These are phyloP conservation scores for Cyberlindnera xylosilytica DNA, from an alignment of 805 yeast species.

Conservation along the genomic window DNA sequence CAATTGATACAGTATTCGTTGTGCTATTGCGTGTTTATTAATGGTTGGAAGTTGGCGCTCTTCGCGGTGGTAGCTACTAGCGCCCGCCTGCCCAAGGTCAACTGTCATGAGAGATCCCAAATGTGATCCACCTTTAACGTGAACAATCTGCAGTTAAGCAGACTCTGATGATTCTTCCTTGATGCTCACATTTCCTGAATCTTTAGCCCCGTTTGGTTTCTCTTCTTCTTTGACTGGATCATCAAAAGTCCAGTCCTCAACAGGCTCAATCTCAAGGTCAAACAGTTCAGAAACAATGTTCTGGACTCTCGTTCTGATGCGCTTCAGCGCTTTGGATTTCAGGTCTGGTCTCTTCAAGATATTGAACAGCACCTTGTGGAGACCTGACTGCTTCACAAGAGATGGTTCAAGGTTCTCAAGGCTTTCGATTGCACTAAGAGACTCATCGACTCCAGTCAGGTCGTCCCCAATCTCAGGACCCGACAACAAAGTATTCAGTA, in stretches of 20 bases:
- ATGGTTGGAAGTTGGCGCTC: no score
- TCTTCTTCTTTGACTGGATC: slow-evolving; percentile 15
- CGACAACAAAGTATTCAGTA: slow-evolving; percentile 18
- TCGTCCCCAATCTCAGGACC: slow-evolving; percentile 15
- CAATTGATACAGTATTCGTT: no score
- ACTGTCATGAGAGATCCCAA: no score
- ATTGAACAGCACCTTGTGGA: slow-evolving; percentile 31
- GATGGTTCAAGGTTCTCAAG: slow-evolving; percentile 28
- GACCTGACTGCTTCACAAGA: slow-evolving; percentile 29
- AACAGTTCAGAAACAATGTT: slow-evolving; percentile 26
- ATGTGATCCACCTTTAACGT: no score
- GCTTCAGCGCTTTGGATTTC: slow-evolving; percentile 12
- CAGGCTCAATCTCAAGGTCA: slow-evolving; percentile 27
- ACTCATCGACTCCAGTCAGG: slow-evolving; percentile 20
- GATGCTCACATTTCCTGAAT: not conserved
- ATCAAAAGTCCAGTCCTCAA: slow-evolving; percentile 29
- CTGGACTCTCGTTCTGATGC: slow-evolving; percentile 17
- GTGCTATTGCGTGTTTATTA: no score
- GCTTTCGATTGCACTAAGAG: slow-evolving; percentile 25
- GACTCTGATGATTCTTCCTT: not conserved
- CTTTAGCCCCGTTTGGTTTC: slow-evolving; percentile 4
- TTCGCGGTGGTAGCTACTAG: no score
- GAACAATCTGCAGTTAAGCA: no score
- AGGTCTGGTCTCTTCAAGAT: slow-evolving; percentile 37
- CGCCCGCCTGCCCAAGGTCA: no score